These are phyloP conservation scores for Protea cynaroides DNA, from an alignment of 164 flowering plant species.

Conservation along the genomic window DNA sequence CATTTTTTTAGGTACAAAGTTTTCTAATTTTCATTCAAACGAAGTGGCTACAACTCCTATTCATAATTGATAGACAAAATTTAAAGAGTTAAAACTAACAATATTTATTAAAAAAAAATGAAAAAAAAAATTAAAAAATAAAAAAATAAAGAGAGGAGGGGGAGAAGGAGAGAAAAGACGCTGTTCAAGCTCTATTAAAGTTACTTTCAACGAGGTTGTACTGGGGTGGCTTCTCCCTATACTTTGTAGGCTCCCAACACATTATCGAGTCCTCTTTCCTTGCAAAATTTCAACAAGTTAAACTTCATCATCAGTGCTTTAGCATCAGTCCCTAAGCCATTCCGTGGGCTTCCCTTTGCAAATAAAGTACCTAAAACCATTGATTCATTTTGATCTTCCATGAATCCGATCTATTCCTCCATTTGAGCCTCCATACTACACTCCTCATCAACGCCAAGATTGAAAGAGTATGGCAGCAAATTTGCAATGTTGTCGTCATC, in stretches of 20 bases:
- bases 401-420: slow-evolving; percentile 42
- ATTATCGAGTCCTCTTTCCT: slow-evolving; percentile 18
- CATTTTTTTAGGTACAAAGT: no score
- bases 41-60: no score
- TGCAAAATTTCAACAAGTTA: slow-evolving; percentile 19
- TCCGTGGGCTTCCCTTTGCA: background rate
- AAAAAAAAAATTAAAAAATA: background rate
- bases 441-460: slow-evolving; percentile 48
- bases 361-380: background rate
- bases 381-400: slow-evolving; percentile 19
- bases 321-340: slow-evolving; percentile 25
- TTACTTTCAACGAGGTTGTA: slow-evolving; percentile 45
- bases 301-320: slow-evolving; percentile 29
- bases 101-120: background rate
- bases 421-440: slow-evolving; percentile 40
- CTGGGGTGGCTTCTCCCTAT: slow-evolving; percentile 48
- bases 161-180: no score
- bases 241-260: slow-evolving; percentile 26
- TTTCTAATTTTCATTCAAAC: no score
- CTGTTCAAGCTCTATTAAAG: no score
- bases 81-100: background rate
- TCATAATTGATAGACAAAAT: no score
- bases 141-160: no score
- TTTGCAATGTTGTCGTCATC: slow-evolving; percentile 41
- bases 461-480: slow-evolving; percentile 67